These are phyloP conservation scores for Skeletonema potamos DNA, from an alignment of 108 stramenopile genomes.

Conservation along the genomic window DNA sequence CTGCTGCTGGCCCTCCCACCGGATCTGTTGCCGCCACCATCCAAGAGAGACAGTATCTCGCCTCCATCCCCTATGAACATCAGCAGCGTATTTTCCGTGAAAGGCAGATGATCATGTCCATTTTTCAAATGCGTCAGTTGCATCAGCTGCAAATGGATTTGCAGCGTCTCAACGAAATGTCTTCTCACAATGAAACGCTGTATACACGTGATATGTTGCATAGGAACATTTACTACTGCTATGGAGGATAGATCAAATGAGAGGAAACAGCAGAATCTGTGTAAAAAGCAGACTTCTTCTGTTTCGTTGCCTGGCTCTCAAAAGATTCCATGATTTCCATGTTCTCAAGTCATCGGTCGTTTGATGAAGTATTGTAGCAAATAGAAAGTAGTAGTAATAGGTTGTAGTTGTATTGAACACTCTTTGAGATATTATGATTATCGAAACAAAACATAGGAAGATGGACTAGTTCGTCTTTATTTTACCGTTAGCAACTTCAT, in stretches of 20 bases:
- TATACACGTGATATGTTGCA: neutral
- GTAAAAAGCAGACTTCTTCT: too few species aligned
- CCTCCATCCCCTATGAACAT: neutral
- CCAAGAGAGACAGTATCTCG: neutral
- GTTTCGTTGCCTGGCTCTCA: too few species aligned
- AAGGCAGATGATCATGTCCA: neutral
- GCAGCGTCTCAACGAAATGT: neutral
- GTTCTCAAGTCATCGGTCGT: too few species aligned
- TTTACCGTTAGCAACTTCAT: slow-evolving; percentile 21
- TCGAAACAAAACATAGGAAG: too few species aligned
- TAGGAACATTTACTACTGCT: neutral
- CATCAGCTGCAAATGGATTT: neutral
- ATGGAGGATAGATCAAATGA: too few species aligned
- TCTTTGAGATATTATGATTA: too few species aligned
- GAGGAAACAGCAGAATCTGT: too few species aligned
- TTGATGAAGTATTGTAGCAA: too few species aligned
- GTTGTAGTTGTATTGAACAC: too few species aligned
- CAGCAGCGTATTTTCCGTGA: neutral
- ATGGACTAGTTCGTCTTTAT: slow-evolving; percentile 2
- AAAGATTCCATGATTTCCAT: too few species aligned
- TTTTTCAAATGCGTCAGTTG: neutral
- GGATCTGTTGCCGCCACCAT: neutral
- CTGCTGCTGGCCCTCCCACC: too few species aligned
- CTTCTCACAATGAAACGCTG: neutral
- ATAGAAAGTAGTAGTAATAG: too few species aligned